These are phyloP conservation scores for Polyplosphaeria fusca DNA, from an alignment of 495 filamentous ascomycete genomes.

Conservation along the genomic window DNA sequence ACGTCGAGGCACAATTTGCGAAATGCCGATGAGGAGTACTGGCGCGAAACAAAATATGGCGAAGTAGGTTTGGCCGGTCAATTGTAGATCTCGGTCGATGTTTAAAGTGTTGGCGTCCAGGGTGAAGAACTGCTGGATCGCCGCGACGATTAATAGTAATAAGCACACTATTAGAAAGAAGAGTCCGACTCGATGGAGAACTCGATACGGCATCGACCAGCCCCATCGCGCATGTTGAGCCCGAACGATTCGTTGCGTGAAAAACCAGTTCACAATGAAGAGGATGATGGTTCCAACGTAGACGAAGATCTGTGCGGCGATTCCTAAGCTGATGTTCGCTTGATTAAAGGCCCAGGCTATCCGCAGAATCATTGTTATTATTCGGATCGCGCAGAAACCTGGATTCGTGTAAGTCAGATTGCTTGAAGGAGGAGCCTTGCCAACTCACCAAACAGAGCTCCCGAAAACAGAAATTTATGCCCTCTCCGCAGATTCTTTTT, in stretches of 20 bases:
- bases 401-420: slow-evolving; percentile 8
- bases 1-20: slow-evolving; percentile 16
- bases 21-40: slow-evolving; percentile 18
- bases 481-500: slow-evolving; percentile 30
- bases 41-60: slow-evolving; percentile 31
- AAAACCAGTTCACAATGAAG: slow-evolving; percentile 40
- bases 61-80: slow-evolving; percentile 32
- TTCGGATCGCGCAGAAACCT: slow-evolving; percentile 70
- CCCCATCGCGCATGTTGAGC: slow-evolving; percentile 35
- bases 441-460: slow-evolving; percentile 58
- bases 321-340: slow-evolving; percentile 53
- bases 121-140: slow-evolving; percentile 36
- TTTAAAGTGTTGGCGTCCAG: slow-evolving; percentile 16
- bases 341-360: slow-evolving; percentile 55
- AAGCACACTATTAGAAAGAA: slow-evolving; percentile 20
- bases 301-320: slow-evolving; percentile 62
- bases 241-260: slow-evolving; percentile 38
- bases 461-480: slow-evolving; percentile 48
- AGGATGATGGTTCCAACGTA: slow-evolving; percentile 39
- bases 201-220: slow-evolving; percentile 32
- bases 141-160: slow-evolving; percentile 27
- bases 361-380: slow-evolving; percentile 62
- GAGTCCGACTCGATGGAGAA: slow-evolving; percentile 19
- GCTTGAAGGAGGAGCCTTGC: background rate
- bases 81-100: slow-evolving; percentile 30